Conservation (phyloP, 495 filamentous ascomycete species). For the Lasiosphaeria hispida region DNA sequence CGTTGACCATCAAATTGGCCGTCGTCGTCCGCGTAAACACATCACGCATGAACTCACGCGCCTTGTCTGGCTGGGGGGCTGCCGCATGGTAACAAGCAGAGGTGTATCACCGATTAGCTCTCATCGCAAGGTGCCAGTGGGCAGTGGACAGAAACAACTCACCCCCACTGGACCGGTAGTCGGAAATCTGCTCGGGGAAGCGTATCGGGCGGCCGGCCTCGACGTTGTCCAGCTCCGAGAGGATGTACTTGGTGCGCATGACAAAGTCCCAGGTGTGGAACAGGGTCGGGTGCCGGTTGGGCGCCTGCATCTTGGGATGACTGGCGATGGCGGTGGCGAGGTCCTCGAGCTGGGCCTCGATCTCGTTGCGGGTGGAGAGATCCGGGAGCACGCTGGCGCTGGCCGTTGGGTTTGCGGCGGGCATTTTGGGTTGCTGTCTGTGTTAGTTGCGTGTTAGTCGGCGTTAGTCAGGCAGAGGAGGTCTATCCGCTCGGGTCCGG, state of each 20-base stretch:
- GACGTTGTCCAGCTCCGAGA: conserved; percentile 30
- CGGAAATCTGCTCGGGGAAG: conserved; percentile 17
- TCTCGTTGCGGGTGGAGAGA: conserved; percentile 8
- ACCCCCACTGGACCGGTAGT: neutral
- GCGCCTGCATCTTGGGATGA: conserved; percentile 6
- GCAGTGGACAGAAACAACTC: neutral
- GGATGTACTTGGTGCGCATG: conserved; percentile 27
- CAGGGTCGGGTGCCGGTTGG: conserved; percentile 10
- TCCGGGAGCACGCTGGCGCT: conserved; percentile 1
- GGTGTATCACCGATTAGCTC: neutral
- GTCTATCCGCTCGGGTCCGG: neutral
- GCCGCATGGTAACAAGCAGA: neutral
- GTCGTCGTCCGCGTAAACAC: conserved; percentile 11
- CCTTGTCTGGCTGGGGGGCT: conserved; percentile 11
- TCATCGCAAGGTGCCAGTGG: neutral
- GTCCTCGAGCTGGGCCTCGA: conserved; percentile 12
- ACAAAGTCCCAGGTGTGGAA: conserved; percentile 30
- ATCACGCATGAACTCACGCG: conserved; percentile 10
- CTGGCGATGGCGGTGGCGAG: conserved; percentile 9
- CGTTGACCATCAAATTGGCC: conserved; percentile 11
- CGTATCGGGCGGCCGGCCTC: conserved; percentile 18
- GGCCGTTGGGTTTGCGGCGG: neutral
- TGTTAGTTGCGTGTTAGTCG: neutral
- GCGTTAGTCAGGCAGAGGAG: neutral
- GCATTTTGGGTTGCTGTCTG: neutral